phyloP scores from a whole-genome alignment of 106 monocot species.

The Allium cepa region DNA sequence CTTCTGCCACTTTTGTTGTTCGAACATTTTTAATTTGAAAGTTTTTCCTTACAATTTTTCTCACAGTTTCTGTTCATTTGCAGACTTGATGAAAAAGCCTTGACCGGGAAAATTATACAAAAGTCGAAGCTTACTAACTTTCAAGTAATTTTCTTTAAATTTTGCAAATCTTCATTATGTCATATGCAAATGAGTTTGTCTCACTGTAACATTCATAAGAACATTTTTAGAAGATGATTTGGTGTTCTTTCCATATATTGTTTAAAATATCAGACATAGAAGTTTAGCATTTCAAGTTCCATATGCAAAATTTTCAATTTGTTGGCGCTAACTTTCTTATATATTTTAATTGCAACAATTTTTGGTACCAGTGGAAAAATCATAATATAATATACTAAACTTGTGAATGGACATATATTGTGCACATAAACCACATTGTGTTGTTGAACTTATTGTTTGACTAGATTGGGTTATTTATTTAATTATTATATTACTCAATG shows the following conservation, averaged over 20 bases:
- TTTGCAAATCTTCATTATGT: not conserved
- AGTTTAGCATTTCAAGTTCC: no score
- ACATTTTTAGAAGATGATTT: no score
- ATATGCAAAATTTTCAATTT: no score
- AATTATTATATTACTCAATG: no score
- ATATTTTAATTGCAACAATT: not conserved
- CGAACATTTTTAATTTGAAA: not conserved
- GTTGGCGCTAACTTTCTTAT: no score
- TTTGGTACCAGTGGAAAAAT: not conserved
- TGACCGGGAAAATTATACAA: conserved; percentile 55
- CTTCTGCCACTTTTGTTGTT: not conserved
- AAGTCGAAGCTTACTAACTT: conserved; percentile 64
- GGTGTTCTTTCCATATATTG: no score
- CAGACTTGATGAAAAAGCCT: conserved; percentile 59
- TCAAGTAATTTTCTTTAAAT: conserved; percentile 34
- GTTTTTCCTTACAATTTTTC: conserved; percentile 3
- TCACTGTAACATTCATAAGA: not conserved
- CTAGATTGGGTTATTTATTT: no score
- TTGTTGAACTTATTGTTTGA: not conserved
- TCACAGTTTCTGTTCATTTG: conserved; percentile 16
- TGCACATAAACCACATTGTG: not conserved
- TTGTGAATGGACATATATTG: conserved; percentile 1
- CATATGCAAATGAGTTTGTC: not conserved
- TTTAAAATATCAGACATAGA: no score
- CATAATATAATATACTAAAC: not conserved